Evolutionary conservation across 371 early-diverging fungal genomes (phyloP).

Genomic region (Mucor racemosus): DNA sequence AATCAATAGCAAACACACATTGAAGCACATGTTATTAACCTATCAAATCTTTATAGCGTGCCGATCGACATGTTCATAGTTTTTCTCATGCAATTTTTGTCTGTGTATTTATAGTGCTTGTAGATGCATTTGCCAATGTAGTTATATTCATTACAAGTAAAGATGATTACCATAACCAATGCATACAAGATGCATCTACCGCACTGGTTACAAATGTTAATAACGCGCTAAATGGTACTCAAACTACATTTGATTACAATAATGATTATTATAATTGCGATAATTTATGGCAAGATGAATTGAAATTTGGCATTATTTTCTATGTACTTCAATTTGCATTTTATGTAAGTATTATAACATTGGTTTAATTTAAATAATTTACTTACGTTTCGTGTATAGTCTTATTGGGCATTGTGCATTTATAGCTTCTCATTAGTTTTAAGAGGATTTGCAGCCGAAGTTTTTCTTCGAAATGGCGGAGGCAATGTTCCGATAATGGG

Average conservation of each 20-base stretch:
- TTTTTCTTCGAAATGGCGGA: conserved; percentile 4
- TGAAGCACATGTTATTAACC: not conserved
- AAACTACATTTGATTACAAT: conserved; percentile 7
- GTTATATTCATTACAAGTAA: conserved; percentile 30
- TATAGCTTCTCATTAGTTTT: conserved; percentile 18
- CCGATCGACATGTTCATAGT: not conserved
- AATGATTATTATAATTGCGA: conserved; percentile 35
- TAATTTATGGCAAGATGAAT: conserved; percentile 32
- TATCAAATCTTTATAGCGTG: not conserved
- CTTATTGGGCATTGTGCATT: conserved; percentile 31
- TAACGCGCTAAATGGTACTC: not conserved
- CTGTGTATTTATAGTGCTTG: conserved; percentile 30
- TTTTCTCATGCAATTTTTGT: conserved; percentile 34
- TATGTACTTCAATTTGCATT: conserved; percentile 28
- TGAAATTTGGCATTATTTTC: conserved; percentile 34
- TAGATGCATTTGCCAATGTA: conserved; percentile 32
- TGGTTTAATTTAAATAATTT: not conserved
- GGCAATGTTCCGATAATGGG: conserved; percentile 6
- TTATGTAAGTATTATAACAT: conserved; percentile 25
- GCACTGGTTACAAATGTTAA: not conserved
- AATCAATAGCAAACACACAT: not conserved
- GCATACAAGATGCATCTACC: conserved; percentile 18
- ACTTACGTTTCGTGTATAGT: conserved; percentile 3
- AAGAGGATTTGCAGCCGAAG: conserved; percentile 10
- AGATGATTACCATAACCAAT: conserved; percentile 17